A percentile compares a stretch with the other conserved stretches of the same genome.
phyloP scores from a whole-genome alignment of 164 flowering plant genomes.

The Aristolochia californica region DNA sequence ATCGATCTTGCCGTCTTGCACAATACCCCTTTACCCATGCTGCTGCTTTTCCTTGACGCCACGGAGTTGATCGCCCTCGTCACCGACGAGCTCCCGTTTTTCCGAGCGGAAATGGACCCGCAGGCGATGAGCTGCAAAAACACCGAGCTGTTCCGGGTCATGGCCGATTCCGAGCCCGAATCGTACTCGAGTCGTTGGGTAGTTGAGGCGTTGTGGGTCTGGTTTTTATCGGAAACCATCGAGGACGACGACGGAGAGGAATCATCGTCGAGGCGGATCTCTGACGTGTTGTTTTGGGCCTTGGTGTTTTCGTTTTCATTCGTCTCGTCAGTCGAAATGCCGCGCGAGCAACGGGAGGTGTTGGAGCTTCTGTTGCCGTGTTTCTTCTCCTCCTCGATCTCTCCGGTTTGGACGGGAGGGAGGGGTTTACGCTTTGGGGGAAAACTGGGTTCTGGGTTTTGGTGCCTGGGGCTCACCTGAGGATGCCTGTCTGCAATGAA shows the following conservation, averaged over 20 bases:
- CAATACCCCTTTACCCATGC: constrained; percentile 33
- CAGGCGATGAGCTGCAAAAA: constrained; percentile 67
- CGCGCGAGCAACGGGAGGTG: constrained; percentile 48
- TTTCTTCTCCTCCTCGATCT: constrained; percentile 17
- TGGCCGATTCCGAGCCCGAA: constrained; percentile 9
- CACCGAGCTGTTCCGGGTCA: constrained; percentile 38
- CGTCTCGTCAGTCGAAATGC: constrained; percentile 51
- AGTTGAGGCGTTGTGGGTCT: neutral
- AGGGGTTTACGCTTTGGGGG: constrained; percentile 9
- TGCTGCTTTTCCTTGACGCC: constrained; percentile 16
- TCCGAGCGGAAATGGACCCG: constrained; percentile 29
- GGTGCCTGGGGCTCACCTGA: constrained; percentile 25
- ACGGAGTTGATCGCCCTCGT: constrained; percentile 6
- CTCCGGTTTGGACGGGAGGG: neutral
- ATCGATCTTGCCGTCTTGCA: constrained; percentile 21
- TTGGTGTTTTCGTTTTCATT: constrained; percentile 17
- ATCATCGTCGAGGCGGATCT: constrained; percentile 15
- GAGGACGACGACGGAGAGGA: constrained; percentile 44
- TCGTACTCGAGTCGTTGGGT: constrained; percentile 14
- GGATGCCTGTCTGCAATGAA: constrained; percentile 30
- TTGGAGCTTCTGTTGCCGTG: constrained; percentile 30
- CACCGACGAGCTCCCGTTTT: constrained; percentile 18
- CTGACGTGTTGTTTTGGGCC: constrained; percentile 9
- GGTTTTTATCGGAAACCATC: constrained; percentile 22
- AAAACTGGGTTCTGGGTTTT: constrained; percentile 17